Conservation (phyloP, 2,329 filamentous ascomycete genomes). For the Calonectria naviculata region DNA sequence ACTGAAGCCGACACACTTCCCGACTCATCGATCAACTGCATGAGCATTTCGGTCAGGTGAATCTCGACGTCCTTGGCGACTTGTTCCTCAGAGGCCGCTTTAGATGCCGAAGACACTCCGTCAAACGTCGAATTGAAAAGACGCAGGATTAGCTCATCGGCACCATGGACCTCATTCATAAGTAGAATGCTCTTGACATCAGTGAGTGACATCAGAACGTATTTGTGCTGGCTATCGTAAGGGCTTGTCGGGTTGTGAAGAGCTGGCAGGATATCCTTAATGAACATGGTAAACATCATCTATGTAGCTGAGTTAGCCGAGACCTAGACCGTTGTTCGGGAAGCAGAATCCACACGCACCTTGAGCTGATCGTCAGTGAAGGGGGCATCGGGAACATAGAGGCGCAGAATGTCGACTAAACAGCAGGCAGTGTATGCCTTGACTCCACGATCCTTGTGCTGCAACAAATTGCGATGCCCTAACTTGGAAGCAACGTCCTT, state of each 20-base stretch:
- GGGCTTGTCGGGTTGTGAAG: slow-evolving; percentile 88
- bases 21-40: slow-evolving; percentile 88
- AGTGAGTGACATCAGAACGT: slow-evolving; percentile 87
- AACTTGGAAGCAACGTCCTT: slow-evolving; percentile 87
- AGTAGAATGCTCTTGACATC: slow-evolving; percentile 96
- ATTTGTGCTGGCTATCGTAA: slow-evolving; percentile 94
- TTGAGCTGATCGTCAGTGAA: slow-evolving; percentile 92
- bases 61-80: slow-evolving; percentile 94
- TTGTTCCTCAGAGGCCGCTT: slow-evolving; percentile 80
- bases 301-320: slow-evolving; percentile 51
- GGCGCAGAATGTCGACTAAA: slow-evolving; percentile 89
- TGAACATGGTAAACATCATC: slow-evolving; percentile 94
- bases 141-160: slow-evolving; percentile 81
- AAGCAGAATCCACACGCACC: slow-evolving; percentile 58
- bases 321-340: neutral
- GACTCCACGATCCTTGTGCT: slow-evolving; percentile 94
- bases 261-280: slow-evolving; percentile 84
- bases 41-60: slow-evolving; percentile 87
- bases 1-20: slow-evolving; percentile 80
- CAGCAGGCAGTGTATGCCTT: slow-evolving; percentile 90
- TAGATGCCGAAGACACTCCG: slow-evolving; percentile 83
- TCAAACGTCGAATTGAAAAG: slow-evolving; percentile 94
- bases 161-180: slow-evolving; percentile 85
- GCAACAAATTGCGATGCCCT: slow-evolving; percentile 82
- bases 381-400: slow-evolving; percentile 95